Base-by-base conservation (phyloP, 83 land plant genomes). In the Isoetes engelmannii region DNA sequence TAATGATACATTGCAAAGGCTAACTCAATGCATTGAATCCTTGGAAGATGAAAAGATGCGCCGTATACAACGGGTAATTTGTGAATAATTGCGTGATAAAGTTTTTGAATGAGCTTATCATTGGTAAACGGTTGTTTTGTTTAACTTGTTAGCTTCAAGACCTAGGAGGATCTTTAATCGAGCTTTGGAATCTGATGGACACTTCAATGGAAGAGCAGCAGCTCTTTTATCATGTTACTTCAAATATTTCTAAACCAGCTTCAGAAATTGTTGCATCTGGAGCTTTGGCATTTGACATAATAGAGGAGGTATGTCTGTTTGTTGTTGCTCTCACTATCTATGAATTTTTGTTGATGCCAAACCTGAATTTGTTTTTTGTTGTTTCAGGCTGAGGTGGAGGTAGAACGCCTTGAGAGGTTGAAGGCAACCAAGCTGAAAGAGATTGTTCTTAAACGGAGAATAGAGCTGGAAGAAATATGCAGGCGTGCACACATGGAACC, bases 81-180 rank as follows among this genome's bases (percentile, higher is more conserved):
- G n/a, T n/a, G n/a, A n/a, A n/a, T n/a, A n/a, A n/a, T n/a, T n/a
- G n/a, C n/a, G n/a, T n/a, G n/a, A n/a, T n/a, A n/a, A n/a, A n/a
- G n/a, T n/a, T n/a, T n/a, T n/a, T n/a, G n/a, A n/a, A n/a, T n/a
- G n/a, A n/a, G n/a, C n/a, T n/a, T n/a, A n/a, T n/a, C n/a, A n/a
- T n/a, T n/a, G n/a, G n/a, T n/a, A n/a, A n/a, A n/a, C n/a, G n/a
- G n/a, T n/a, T n/a, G n/a, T n/a, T n/a, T n/a, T n/a, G n/a, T n/a
- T n/a, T n/a, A n/a, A n/a, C n/a, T n/a, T n/a, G n/a, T n/a, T n/a
- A 85, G 88, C 63, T 85, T 17, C 86, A 85, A 80, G 88, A 83
- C 49, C 79, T 85, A 37, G 86, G 80, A 4, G 61, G 79, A 56
- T 48, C 77, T 1, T 45, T 85, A 69, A 20, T 85, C 49, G 88